Evolutionary conservation across 345 rosid genomes (phyloP), one percentile per base, ranked within the genome.

Genomic region (Hibiscus tridactylites): DNA sequence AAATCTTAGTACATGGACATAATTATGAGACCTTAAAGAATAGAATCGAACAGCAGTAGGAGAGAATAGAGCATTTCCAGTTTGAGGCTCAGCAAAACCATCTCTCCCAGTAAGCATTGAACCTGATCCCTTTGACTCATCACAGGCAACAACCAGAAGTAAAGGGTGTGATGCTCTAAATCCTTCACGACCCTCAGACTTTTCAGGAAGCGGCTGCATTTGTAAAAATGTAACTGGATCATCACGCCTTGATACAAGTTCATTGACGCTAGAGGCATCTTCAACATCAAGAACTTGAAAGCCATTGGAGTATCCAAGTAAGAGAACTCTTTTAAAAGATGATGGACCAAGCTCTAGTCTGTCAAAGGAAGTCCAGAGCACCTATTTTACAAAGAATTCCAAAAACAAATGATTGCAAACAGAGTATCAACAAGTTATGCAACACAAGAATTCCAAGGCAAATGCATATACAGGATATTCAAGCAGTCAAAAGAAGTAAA

Each of bases 241-340:
- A 83, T 88, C 99, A 59, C 84, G 88, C 82, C 84, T 90, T 0
- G 98, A 95, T 37, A 92, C 91, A 62, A 92, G 72, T 73, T 95
- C 98, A 66, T 76, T 78, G 63, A 95, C 92, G 74, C 83, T 85
- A 72, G 86, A 83, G 60, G 97, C 85, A 72, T 90, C 89, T 74
- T 95, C 93, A 3, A 89, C 91, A 72, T 95, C 97, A 77, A 95
- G 88, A 62, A 95, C 96, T 85, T 95, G 98, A 79, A 95, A 92
- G 15, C 98, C 99, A 83, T 89, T 92, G 66, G 89, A 79, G 76
- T 95, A 95, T 39, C 98, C 99, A 73, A 92, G 89, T 74, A 95
- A 79, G 21, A 95, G 92, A 75, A 92, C 91, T 74, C 73, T 85
- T 76, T 79, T 89, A 84, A 79, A 89, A 46, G 83, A 83, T 58